Conservation (phyloP, 331 rosid genomes). For the Malus hybrid region DNA sequence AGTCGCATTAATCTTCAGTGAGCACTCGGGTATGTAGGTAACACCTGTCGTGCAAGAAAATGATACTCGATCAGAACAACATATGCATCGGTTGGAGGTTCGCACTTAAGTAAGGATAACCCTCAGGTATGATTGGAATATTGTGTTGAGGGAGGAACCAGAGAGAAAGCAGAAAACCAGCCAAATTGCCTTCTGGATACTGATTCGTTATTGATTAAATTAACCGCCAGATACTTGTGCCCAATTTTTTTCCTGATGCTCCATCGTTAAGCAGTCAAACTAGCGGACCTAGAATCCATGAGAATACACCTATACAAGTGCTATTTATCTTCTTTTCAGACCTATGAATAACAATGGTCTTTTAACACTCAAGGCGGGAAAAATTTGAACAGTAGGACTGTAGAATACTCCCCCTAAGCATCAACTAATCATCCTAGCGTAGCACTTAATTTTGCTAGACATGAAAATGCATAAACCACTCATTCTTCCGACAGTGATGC, state of each 20-base stretch:
- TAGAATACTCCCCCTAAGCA: not conserved
- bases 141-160: not conserved
- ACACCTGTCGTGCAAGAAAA: slow-evolving; percentile 51
- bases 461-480: not conserved
- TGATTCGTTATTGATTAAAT: not conserved
- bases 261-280: not conserved
- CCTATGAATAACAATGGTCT: not conserved
- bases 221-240: not conserved
- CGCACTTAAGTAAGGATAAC: not conserved
- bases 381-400: not conserved
- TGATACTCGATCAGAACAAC: not conserved
- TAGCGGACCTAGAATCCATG: not conserved
- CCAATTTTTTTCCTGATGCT: not conserved
- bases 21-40: slow-evolving; percentile 64
- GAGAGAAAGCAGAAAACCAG: not conserved
- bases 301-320: not conserved
- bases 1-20: slow-evolving; percentile 69
- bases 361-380: not conserved
- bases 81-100: not conserved
- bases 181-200: not conserved
- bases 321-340: not conserved
- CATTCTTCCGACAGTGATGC: not conserved
- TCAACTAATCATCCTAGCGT: not conserved
- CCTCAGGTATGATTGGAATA: too few relatives aligned
- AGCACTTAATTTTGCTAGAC: not conserved